Conservation (phyloP, 192 early-diverging fungal genomes). For the Chytriomyces sp. region DNA sequence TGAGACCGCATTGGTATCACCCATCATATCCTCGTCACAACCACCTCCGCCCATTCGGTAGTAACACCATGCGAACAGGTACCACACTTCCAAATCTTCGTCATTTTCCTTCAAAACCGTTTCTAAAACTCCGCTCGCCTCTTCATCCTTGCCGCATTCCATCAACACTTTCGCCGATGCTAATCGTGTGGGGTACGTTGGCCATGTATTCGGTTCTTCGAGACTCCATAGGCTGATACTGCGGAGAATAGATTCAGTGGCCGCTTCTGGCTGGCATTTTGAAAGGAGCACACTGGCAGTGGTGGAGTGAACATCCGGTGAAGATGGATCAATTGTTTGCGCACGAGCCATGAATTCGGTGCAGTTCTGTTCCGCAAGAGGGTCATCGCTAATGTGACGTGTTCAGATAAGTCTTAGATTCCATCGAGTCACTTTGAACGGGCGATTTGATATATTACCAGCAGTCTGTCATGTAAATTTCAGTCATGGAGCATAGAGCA, state of each 20-base stretch:
- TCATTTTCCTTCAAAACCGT: slow-evolving; percentile 89
- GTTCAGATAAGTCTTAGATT: neutral
- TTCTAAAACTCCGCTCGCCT: slow-evolving; percentile 81
- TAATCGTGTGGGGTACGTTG: slow-evolving; percentile 84
- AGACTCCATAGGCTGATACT: slow-evolving; percentile 73
- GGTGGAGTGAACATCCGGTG: slow-evolving; percentile 86
- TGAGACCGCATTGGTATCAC: slow-evolving; percentile 18
- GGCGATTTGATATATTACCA: slow-evolving; percentile 62
- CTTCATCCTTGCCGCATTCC: slow-evolving; percentile 78
- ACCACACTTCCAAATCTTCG: slow-evolving; percentile 90
- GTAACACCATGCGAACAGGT: slow-evolving; percentile 94
- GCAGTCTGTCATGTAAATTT: slow-evolving; percentile 97
- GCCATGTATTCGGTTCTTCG: slow-evolving; percentile 47
- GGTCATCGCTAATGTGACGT: slow-evolving; percentile 69
- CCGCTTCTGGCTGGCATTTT: slow-evolving; percentile 82
- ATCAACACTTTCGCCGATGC: slow-evolving; percentile 83
- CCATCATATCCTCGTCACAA: slow-evolving; percentile 23
- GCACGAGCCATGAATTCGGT: slow-evolving; percentile 75
- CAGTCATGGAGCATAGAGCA: slow-evolving; percentile 92
- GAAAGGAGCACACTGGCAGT: slow-evolving; percentile 88
- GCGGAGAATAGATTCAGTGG: slow-evolving; percentile 66
- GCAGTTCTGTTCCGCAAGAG: slow-evolving; percentile 85
- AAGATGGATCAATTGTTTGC: slow-evolving; percentile 66
- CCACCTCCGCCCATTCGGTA: slow-evolving; percentile 68
- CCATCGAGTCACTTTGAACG: slow-evolving; percentile 6